Evolutionary conservation across 2,329 filamentous ascomycete genomes (phyloP), one percentile per base, ranked within the genome.

Genomic region (Beauveria medogensis): DNA sequence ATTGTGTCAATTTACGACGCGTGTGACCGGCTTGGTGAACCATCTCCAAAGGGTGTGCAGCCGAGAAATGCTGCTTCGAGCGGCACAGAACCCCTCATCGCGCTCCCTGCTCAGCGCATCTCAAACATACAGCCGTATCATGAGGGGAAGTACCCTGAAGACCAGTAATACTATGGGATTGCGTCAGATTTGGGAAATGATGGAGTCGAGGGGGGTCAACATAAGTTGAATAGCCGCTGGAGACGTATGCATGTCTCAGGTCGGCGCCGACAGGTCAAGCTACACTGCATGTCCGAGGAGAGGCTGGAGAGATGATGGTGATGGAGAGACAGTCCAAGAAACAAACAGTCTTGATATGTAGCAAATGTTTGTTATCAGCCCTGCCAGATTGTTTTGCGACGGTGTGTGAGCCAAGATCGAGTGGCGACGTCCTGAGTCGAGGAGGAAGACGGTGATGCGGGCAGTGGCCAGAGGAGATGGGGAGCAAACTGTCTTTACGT

Each of bases 261-360:
- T 52, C 5, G 14, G n/a, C 16, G 24, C 18, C 56, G 48, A 59
- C 56, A 40, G 14, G 56, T 59, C 56, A 53, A 53, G 48, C 56
- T 59, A 37, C 48, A 44, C 48, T 24, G 48, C 48, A 59, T 47
- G 20, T 8, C n/a, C 14, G 3, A 26, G 22, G 30, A 41, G 55
- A 30, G 9, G 28, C 7, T 22, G 10, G 18, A 5, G 16, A 34
- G 7, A 16, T 5, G 10, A 8, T 14, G 34, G 34, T 37, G 34
- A 37, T 37, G 12, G 12, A 37, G 34, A 14, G 34, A 37, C 34
- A 14, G 5, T 14, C 10, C 10, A 37, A 5, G 12, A 34, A 20
- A 37, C 34, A 37, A 37, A 37, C 12, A 37, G 34, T 37, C 34
- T 5, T 37, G 12, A 16, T 37, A 16, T 37, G 34, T 37, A 37